These are phyloP conservation scores for Colletotrichum neosansevieriae DNA, from an alignment of 2,329 filamentous ascomycete genomes.

Conservation along the genomic window DNA sequence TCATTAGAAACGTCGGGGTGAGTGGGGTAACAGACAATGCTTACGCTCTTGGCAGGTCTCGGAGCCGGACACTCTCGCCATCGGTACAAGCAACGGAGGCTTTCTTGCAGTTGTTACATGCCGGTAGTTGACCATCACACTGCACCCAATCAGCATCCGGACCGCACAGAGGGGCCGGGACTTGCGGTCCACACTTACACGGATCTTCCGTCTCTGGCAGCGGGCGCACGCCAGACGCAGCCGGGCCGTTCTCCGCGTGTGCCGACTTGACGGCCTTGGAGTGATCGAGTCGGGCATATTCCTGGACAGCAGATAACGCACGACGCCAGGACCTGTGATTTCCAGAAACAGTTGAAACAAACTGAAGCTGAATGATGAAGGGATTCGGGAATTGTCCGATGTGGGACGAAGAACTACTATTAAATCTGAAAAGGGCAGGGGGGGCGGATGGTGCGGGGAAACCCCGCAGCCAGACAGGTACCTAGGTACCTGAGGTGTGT, in stretches of 20 bases:
- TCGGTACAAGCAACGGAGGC: constrained; percentile 56
- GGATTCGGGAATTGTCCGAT: constrained; percentile 29
- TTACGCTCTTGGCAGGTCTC: constrained; percentile 57
- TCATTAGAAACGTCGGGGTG: constrained; percentile 1
- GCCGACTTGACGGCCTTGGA: constrained; percentile 38
- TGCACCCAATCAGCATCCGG: constrained; percentile 42
- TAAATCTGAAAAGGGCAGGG: constrained; percentile 38
- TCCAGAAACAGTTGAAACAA: constrained; percentile 25
- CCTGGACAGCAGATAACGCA: not conserved
- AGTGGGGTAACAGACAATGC: not conserved
- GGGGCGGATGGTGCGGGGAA: constrained; percentile 2
- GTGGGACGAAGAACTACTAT: constrained; percentile 20
- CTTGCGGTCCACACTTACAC: constrained; percentile 48
- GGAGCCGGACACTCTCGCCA: constrained; percentile 54
- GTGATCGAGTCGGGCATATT: constrained; percentile 30
- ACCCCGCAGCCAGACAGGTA: constrained; percentile 9
- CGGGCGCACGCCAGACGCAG: constrained; percentile 44
- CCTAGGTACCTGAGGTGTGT: no score
- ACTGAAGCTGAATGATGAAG: not conserved
- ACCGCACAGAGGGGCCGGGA: not conserved
- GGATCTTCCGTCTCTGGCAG: constrained; percentile 64
- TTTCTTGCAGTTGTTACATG: constrained; percentile 58
- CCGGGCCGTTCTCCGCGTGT: constrained; percentile 44
- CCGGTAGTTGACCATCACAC: constrained; percentile 59
- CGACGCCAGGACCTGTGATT: not conserved